phyloP scores from a whole-genome alignment of 1,284 basidiomycete genomes.

The Boletus sp. region DNA sequence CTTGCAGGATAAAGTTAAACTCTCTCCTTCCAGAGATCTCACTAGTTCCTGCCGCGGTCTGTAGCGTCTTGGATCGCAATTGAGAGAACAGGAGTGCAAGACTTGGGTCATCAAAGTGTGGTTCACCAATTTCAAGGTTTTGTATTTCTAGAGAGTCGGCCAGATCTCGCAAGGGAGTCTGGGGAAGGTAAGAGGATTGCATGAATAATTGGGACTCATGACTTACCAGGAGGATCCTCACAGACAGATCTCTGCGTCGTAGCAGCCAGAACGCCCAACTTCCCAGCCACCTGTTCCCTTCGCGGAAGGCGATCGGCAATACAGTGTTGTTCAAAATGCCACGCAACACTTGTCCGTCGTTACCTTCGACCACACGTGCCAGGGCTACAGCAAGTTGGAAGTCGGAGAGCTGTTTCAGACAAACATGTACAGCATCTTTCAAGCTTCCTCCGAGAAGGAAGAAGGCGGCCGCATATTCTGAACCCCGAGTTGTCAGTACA shows the following conservation, averaged over 20 bases:
- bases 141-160: constrained; percentile 53
- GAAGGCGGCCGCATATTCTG: constrained; percentile 96
- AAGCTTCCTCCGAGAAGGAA: constrained; percentile 90
- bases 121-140: constrained; percentile 71
- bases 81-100: constrained; percentile 90
- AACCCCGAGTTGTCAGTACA: constrained; percentile 8
- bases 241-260: constrained; percentile 79
- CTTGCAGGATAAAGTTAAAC: constrained; percentile 93
- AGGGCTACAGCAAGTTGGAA: constrained; percentile 89
- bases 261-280: constrained; percentile 97
- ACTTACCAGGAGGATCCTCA: constrained; percentile 77
- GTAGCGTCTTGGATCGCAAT: constrained; percentile 83
- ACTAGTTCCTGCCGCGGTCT: constrained; percentile 87
- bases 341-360: constrained; percentile 76
- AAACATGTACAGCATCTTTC: constrained; percentile 92
- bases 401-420: constrained; percentile 84
- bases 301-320: constrained; percentile 79
- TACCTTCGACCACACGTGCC: constrained; percentile 80
- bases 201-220: neutral
- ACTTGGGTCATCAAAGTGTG: constrained; percentile 89
- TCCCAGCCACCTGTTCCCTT: constrained; percentile 93
- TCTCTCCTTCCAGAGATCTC: constrained; percentile 85
- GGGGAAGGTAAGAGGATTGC: constrained; percentile 1
- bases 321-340: constrained; percentile 73
- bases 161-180: constrained; percentile 80